Evolutionary conservation across 176 grass and related monocot species (phyloP).

Genomic region (Tillandsia fasciculata): DNA sequence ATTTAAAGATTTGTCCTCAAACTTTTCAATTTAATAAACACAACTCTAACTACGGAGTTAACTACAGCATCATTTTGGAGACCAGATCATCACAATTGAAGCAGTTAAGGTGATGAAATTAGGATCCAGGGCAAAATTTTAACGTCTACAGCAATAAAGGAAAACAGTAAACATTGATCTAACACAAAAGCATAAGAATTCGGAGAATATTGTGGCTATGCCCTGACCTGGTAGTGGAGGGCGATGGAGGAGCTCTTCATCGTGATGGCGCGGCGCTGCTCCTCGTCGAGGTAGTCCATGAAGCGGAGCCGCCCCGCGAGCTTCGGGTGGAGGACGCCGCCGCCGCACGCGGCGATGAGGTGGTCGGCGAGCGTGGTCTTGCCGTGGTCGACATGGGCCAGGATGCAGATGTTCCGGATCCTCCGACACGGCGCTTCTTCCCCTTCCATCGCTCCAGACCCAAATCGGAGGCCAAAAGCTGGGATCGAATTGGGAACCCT

Average conservation of each 20-base stretch:
- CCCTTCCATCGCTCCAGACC: background rate
- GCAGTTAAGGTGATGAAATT: too few relatives aligned
- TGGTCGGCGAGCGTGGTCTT: slow-evolving; percentile 93
- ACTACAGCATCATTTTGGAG: too few relatives aligned
- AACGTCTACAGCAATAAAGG: too few relatives aligned
- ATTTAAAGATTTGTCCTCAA: too few relatives aligned
- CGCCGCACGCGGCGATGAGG: slow-evolving; percentile 66
- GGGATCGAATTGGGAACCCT: background rate
- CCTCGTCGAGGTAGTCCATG: slow-evolving; percentile 90
- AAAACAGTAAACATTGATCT: too few relatives aligned
- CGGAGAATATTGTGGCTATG: too few relatives aligned
- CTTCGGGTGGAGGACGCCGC: slow-evolving; percentile 56
- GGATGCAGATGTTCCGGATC: slow-evolving; percentile 91
- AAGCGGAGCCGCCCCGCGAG: slow-evolving; percentile 59
- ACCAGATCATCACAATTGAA: too few relatives aligned
- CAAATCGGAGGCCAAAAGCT: background rate
- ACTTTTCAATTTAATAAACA: too few relatives aligned
- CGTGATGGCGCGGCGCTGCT: slow-evolving; percentile 76
- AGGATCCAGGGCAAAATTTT: too few relatives aligned
- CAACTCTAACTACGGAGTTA: too few relatives aligned
- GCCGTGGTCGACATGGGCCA: slow-evolving; percentile 88
- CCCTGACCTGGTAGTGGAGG: slow-evolving; percentile 22
- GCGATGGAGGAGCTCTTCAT: slow-evolving; percentile 79
- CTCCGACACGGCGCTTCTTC: slow-evolving; percentile 13
- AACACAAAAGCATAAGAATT: too few relatives aligned